Evolutionary conservation across 805 yeast genomes (phyloP).

Genomic region (Yarrowia divulgata): DNA sequence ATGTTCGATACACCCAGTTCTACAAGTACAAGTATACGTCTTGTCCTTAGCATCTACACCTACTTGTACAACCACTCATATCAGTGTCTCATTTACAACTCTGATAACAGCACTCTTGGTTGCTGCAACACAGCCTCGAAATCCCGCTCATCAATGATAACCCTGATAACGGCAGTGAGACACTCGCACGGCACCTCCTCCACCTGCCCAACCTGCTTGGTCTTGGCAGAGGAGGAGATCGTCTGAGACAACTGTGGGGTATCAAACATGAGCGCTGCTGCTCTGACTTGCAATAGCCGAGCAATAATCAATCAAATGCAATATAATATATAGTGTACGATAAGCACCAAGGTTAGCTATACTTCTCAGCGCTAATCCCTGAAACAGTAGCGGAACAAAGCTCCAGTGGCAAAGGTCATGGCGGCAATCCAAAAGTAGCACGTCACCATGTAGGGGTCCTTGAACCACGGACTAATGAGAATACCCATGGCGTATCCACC

Average conservation of each 20-base stretch:
- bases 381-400: conserved; percentile 55
- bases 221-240: not conserved
- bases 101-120: not conserved
- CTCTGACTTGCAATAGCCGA: too few relatives aligned
- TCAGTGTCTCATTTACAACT: too few relatives aligned
- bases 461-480: conserved; percentile 70
- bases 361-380: not conserved
- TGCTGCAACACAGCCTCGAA: not conserved
- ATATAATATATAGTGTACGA: not conserved
- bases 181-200: conserved; percentile 4
- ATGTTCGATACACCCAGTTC: too few relatives aligned
- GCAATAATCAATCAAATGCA: conserved; percentile 4
- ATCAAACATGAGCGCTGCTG: not conserved
- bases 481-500: conserved; percentile 78
- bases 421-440: conserved; percentile 68
- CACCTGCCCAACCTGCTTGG: not conserved
- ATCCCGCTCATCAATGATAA: not conserved
- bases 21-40: too few relatives aligned
- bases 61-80: too few relatives aligned
- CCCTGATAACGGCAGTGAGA: conserved; percentile 5
- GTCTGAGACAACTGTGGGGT: conserved; percentile 2
- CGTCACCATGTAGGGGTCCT: conserved; percentile 75
- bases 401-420: conserved; percentile 65
- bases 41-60: too few relatives aligned
- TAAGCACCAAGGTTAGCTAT: too few relatives aligned